Conservation (phyloP, 1,284 basidiomycete genomes). For the Moniliophthora roreri region DNA sequence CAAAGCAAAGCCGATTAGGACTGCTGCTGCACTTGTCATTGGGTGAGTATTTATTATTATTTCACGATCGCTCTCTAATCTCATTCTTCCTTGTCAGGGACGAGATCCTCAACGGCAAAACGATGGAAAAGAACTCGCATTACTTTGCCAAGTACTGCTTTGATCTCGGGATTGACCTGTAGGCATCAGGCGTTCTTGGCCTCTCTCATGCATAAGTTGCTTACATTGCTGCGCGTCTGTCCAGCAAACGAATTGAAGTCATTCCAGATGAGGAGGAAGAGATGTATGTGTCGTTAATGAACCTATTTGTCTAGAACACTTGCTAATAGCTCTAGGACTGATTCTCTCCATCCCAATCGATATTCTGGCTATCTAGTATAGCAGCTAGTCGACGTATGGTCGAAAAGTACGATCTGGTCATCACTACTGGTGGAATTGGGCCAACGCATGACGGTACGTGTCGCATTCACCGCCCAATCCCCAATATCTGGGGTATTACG, state of each 20-base stretch:
- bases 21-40: slow-evolving; percentile 15
- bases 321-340: slow-evolving; percentile 12
- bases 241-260: slow-evolving; percentile 86
- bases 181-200: slow-evolving; percentile 29
- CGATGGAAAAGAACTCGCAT: slow-evolving; percentile 84
- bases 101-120: slow-evolving; percentile 86
- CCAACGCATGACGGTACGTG: slow-evolving; percentile 80
- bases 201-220: slow-evolving; percentile 9
- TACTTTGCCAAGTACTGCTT: slow-evolving; percentile 88
- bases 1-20: slow-evolving; percentile 10
- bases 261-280: slow-evolving; percentile 89
- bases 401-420: slow-evolving; percentile 83
- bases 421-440: slow-evolving; percentile 86
- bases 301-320: slow-evolving; percentile 3
- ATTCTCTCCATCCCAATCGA: neutral
- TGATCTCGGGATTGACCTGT: slow-evolving; percentile 85
- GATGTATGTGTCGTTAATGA: slow-evolving; percentile 60
- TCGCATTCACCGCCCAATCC: neutral
- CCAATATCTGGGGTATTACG: slow-evolving; percentile 5
- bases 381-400: slow-evolving; percentile 86
- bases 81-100: slow-evolving; percentile 48
- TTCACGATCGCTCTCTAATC: neutral
- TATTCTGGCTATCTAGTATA: slow-evolving; percentile 45
- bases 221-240: slow-evolving; percentile 23
- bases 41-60: slow-evolving; percentile 5